These are phyloP conservation scores for Helicostylum pulchrum DNA, from an alignment of 192 early-diverging fungal genomes.

Conservation along the genomic window DNA sequence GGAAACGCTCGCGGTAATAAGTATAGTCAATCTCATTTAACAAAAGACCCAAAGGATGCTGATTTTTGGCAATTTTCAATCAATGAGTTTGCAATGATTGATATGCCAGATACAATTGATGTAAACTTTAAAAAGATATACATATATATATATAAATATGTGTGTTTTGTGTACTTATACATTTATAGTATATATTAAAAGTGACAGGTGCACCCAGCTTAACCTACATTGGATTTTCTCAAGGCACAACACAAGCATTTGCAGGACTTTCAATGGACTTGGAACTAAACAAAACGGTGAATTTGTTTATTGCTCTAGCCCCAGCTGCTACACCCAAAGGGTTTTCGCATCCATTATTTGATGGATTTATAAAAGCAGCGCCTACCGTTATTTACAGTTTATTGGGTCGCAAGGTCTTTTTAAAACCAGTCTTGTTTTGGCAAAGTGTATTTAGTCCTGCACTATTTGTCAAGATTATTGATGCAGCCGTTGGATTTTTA, in stretches of 20 bases:
- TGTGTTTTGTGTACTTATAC: neutral
- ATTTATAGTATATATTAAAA: constrained; percentile 69
- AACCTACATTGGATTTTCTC: constrained; percentile 93
- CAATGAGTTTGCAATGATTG: constrained; percentile 84
- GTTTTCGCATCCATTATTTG: constrained; percentile 72
- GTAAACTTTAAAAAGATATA: constrained; percentile 50
- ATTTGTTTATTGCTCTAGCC: constrained; percentile 86
- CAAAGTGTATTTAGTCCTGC: constrained; percentile 70
- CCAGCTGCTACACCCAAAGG: constrained; percentile 86
- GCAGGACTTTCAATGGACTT: constrained; percentile 80
- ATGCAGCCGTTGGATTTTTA: constrained; percentile 64
- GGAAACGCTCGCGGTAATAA: constrained; percentile 98
- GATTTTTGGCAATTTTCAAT: constrained; percentile 94
- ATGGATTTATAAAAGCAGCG: constrained; percentile 78
- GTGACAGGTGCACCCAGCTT: constrained; percentile 72
- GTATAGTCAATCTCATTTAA: constrained; percentile 83
- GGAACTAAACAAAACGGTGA: constrained; percentile 76
- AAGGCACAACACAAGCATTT: constrained; percentile 89
- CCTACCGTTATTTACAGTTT: constrained; percentile 83
- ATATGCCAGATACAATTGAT: constrained; percentile 83
- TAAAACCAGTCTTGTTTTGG: constrained; percentile 82
- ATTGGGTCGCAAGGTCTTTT: constrained; percentile 77
- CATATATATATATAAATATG: neutral
- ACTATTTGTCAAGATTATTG: constrained; percentile 72
- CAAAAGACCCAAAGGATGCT: constrained; percentile 58